These are phyloP conservation scores for Pyrenophora seminiperda DNA, from an alignment of 2,329 filamentous ascomycete species.

Conservation along the genomic window DNA sequence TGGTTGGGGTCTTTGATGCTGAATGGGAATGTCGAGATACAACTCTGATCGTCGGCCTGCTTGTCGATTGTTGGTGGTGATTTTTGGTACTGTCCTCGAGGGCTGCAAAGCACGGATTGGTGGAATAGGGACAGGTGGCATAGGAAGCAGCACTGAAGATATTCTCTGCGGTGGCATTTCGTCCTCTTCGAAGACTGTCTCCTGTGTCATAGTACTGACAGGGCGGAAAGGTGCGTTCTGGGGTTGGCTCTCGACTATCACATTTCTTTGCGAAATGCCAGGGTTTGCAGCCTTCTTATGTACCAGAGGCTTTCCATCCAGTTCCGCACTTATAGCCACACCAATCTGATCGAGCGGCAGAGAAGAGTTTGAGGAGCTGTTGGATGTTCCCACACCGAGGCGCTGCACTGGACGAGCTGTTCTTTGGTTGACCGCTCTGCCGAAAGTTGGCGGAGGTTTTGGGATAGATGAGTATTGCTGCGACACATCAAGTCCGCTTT, in stretches of 20 bases:
- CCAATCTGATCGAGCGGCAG: constrained; percentile 44
- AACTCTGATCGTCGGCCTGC: constrained; percentile 31
- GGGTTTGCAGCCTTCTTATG: constrained; percentile 12
- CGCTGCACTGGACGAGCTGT: constrained; percentile 21
- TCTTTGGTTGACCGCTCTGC: constrained; percentile 9
- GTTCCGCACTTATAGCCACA: constrained; percentile 45
- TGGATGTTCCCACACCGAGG: constrained; percentile 27
- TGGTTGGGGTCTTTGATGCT: constrained; percentile 35
- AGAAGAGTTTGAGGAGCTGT: constrained; percentile 28
- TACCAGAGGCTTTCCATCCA: constrained; percentile 33
- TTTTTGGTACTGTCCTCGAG: constrained; percentile 27
- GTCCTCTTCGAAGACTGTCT: constrained; percentile 49
- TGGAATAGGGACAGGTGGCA: constrained; percentile 39
- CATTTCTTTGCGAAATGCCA: constrained; percentile 9
- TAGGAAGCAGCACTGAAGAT: constrained; percentile 39
- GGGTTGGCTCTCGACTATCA: constrained; percentile 7
- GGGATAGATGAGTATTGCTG: constrained; percentile 21
- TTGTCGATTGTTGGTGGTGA: constrained; percentile 11
- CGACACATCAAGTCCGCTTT: constrained; percentile 14
- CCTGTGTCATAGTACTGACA: constrained; percentile 41
- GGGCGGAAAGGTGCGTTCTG: constrained; percentile 24
- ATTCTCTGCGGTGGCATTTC: constrained; percentile 27
- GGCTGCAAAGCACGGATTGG: constrained; percentile 44
- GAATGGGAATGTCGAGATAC: constrained; percentile 40
- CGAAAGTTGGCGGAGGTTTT: constrained; percentile 20